Evolutionary conservation across 257 asterid genomes (phyloP).

Genomic region (Capsicum baccatum): DNA sequence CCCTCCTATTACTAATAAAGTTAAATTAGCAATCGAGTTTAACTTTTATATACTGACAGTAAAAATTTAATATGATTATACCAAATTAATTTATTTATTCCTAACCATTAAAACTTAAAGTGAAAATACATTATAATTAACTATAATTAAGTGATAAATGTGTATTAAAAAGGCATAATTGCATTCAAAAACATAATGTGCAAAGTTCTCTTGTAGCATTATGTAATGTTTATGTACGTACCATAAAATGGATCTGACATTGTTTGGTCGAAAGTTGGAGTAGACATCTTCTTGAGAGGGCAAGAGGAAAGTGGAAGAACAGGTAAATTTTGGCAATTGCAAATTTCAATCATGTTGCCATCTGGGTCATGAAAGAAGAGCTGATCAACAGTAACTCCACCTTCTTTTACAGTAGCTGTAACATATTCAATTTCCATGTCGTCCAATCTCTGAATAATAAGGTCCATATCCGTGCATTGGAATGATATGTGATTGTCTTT

Average conservation of each 20-base stretch:
- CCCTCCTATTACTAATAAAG: no score
- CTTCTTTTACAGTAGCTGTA: slow-evolving; percentile 71
- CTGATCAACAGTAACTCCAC: slow-evolving; percentile 80
- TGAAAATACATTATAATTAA: no score
- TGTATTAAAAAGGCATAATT: background rate
- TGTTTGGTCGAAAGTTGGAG: slow-evolving; percentile 32
- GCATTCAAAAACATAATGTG: background rate
- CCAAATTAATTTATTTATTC: no score
- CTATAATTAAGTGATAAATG: background rate
- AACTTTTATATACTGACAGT: no score
- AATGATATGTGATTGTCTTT: slow-evolving; percentile 88
- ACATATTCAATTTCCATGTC: slow-evolving; percentile 68
- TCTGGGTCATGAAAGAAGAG: slow-evolving; percentile 85
- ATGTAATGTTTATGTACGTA: slow-evolving; percentile 26
- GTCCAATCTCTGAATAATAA: slow-evolving; percentile 49
- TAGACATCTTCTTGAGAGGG: slow-evolving; percentile 46
- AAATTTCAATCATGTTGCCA: slow-evolving; percentile 54
- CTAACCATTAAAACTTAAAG: no score
- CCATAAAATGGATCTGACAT: slow-evolving; percentile 40
- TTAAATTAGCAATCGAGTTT: no score
- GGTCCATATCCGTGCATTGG: slow-evolving; percentile 67
- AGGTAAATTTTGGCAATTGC: slow-evolving; percentile 84
- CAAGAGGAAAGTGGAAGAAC: slow-evolving; percentile 74
- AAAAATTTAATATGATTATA: no score
- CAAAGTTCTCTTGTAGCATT: background rate